Evolutionary conservation across 2,329 filamentous ascomycete genomes (phyloP), one percentile per base, ranked within the genome.

Genomic region (Sphaerulina vaccinii): DNA sequence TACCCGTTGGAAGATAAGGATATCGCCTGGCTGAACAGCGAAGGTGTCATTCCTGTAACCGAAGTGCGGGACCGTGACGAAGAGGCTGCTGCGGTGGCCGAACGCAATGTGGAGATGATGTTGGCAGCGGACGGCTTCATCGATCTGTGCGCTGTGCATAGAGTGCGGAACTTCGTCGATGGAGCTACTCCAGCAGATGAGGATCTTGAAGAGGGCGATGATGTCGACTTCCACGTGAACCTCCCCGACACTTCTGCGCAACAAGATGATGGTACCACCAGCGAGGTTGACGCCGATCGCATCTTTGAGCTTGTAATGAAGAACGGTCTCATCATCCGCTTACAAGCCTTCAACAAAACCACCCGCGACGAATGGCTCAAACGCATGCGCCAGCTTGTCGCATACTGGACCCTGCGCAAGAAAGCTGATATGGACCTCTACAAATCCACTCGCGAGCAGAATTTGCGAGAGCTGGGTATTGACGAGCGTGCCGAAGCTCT

Each of bases 401-500:
- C 74, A 39, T 87, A 86, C 68, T 87, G 84, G 84, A 82, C 77
- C 56, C 67, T 70, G 23, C 79, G 84, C 41, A 74, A 72, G 3
- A 73, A 74, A 13, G 74, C 75, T 6, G 84, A 87, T 61, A 76
- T 82, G 54, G 70, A 72, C 9, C 75, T 82, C 19, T 77, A 82
- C 62, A 83, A 84, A 58, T 68, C 71, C 1, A 76, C 82, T 3
- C 77, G 83, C 16, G 71, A 74, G 46, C 74, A 75, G 46, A 87
- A 87, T 57, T 73, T 86, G 24, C 72, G 78, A 36, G 70, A 75
- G 5, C 73, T 87, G 44, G 78, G 80, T 43, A 83, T 87, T 51
- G 83, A 86, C 62, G 84, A 87, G 63, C 79, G 83, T 58, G 75
- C 79, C 58, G 84, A 87, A 67, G 82, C 84, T 0, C 70, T 79